Evolutionary conservation across 371 early-diverging fungal species (phyloP).

Genomic region (Funneliformis caledonium): DNA sequence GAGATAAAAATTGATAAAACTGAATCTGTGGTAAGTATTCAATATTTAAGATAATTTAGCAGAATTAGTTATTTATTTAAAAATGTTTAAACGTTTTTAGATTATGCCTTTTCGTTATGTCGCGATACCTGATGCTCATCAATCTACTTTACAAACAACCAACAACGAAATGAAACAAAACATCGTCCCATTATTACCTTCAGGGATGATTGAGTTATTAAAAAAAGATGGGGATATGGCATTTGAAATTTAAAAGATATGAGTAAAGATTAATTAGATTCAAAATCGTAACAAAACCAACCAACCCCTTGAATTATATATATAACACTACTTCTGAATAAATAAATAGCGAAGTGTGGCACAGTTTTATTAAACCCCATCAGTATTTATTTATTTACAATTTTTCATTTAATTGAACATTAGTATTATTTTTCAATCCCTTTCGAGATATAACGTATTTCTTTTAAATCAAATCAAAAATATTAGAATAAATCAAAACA

Average conservation of each 20-base stretch:
- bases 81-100: neutral
- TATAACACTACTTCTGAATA: too few relatives aligned
- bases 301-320: too few relatives aligned
- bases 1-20: conserved; percentile 70
- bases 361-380: too few relatives aligned
- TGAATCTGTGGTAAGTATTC: conserved; percentile 58
- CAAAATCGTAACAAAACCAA: neutral
- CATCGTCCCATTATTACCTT: conserved; percentile 70
- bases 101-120: conserved; percentile 78
- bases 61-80: neutral
- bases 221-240: conserved; percentile 73
- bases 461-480: too few relatives aligned
- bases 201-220: conserved; percentile 76
- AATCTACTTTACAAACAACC: conserved; percentile 53
- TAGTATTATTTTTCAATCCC: too few relatives aligned
- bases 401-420: too few relatives aligned
- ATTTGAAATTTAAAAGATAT: conserved; percentile 48
- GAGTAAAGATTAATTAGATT: neutral
- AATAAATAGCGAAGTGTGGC: too few relatives aligned
- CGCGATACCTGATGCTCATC: conserved; percentile 49
- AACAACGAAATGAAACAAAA: conserved; percentile 55
- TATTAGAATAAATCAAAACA: too few relatives aligned
- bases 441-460: too few relatives aligned
- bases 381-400: too few relatives aligned
- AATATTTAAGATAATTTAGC: neutral